Conservation (phyloP, 2,329 filamentous ascomycete species). For the Aspergillus fumigatiaffinis region DNA sequence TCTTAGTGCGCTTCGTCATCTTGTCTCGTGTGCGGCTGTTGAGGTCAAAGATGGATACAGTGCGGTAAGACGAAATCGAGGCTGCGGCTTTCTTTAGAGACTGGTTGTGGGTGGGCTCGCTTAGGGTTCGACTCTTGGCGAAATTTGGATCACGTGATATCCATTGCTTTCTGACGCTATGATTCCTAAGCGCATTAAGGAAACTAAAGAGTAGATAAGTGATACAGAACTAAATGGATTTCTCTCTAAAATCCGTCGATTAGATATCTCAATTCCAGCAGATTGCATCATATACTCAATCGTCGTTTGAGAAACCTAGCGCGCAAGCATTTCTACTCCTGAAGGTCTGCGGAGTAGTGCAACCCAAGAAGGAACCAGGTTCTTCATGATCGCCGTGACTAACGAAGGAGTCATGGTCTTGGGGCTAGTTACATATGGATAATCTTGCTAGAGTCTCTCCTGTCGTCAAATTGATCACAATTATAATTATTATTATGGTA, state of each 20-base stretch:
- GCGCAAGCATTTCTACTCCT: neutral
- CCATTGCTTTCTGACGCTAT: neutral
- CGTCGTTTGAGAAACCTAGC: neutral
- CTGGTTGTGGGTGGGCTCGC: slow-evolving; percentile 37
- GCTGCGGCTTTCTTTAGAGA: slow-evolving; percentile 29
- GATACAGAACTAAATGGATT: neutral
- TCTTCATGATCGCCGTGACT: neutral
- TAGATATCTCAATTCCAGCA: neutral
- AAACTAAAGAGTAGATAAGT: neutral
- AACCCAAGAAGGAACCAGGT: neutral
- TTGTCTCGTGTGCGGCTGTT: slow-evolving; percentile 50
- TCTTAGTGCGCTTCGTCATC: slow-evolving; percentile 96
- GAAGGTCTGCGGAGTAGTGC: neutral
- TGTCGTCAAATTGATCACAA: neutral
- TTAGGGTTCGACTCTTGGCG: slow-evolving; percentile 34
- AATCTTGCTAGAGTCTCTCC: neutral
- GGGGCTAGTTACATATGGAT: neutral
- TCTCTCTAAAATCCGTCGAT: too few species aligned
- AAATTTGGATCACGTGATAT: slow-evolving; percentile 23
- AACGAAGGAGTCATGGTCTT: neutral
- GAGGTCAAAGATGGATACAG: slow-evolving; percentile 36
- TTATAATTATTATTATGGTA: neutral
- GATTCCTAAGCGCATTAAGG: neutral
- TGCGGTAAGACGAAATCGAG: slow-evolving; percentile 31
- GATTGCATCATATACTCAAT: neutral